Conservation (phyloP, 2,329 filamentous ascomycete genomes). For the Dichotomopilus funicola region DNA sequence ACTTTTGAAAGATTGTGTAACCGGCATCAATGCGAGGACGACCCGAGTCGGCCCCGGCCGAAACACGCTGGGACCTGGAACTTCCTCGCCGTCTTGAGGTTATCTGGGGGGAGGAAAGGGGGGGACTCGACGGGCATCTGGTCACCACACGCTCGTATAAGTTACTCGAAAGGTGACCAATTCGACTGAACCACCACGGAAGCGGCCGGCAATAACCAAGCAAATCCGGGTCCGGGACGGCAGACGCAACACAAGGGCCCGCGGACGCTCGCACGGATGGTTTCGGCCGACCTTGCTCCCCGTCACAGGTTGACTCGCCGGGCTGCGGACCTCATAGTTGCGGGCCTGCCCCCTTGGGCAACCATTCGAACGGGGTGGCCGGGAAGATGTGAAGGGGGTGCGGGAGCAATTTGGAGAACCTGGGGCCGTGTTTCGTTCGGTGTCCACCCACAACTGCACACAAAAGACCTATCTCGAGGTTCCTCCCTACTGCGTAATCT, state of each 20-base stretch:
- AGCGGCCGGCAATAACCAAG: neutral
- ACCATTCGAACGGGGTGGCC: neutral
- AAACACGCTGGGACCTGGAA: neutral
- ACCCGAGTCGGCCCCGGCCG: neutral
- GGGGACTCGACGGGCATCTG: too few species aligned
- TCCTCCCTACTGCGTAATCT: neutral
- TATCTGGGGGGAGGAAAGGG: neutral
- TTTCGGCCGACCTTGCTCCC: constrained; percentile 5
- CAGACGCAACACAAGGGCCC: neutral
- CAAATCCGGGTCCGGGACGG: constrained; percentile 4
- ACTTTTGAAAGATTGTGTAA: neutral
- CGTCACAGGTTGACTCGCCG: neutral
- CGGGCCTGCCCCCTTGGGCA: neutral
- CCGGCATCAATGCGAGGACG: neutral
- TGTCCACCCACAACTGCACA: neutral
- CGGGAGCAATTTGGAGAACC: neutral
- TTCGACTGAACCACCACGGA: neutral
- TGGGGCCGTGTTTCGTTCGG: neutral
- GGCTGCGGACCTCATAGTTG: neutral
- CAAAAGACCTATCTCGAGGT: neutral
- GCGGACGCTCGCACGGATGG: neutral
- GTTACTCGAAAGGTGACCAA: neutral
- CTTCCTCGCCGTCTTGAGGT: neutral
- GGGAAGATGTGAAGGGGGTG: neutral
- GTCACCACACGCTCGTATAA: too few species aligned